Percentiles rank a stretch among this genome's conserved stretches.
Evolutionary conservation across 208 protist genomes (phyloP).

Genomic region (Angomonas ambiguus): DNA sequence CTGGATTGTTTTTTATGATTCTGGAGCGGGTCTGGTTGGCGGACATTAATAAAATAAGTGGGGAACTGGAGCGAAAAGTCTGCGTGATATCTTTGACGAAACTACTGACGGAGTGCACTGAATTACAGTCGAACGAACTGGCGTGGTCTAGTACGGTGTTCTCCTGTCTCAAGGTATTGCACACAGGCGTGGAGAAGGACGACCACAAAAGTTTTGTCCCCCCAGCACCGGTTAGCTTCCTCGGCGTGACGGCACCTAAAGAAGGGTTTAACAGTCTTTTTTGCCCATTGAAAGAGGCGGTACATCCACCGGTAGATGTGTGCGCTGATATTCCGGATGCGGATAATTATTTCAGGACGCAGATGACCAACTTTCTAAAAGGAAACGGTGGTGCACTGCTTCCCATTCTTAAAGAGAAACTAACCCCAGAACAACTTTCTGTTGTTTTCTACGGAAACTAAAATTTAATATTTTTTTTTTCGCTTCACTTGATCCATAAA

Average conservation of each 20-base stretch:
- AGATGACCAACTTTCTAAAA: conserved; percentile 44
- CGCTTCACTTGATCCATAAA: neutral
- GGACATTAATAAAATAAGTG: conserved; percentile 82
- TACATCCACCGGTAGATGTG: conserved; percentile 55
- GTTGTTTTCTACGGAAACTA: conserved; percentile 21
- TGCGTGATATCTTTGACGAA: conserved; percentile 74
- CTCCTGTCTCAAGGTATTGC: conserved; percentile 71
- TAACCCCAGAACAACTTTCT: conserved; percentile 41
- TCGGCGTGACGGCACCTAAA: conserved; percentile 5
- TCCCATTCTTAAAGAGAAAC: conserved; percentile 27
- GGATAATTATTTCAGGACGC: conserved; percentile 53
- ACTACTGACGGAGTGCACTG: conserved; percentile 57
- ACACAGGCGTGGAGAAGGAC: conserved; percentile 64
- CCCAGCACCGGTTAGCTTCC: conserved; percentile 14
- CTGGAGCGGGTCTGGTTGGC: conserved; percentile 74
- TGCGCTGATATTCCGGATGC: conserved; percentile 60
- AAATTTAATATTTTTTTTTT: neutral
- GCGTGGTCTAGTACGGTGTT: conserved; percentile 62
- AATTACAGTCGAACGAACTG: conserved; percentile 47
- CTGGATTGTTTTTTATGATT: conserved; percentile 75
- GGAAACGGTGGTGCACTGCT: conserved; percentile 34
- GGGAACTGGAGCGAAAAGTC: conserved; percentile 74
- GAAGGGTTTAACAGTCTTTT: conserved; percentile 59
- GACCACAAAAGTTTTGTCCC: conserved; percentile 76
- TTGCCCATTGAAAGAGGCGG: conserved; percentile 72